These are phyloP conservation scores for Sordariomycetes sp. DNA, from an alignment of 2,329 filamentous ascomycete genomes.

Conservation along the genomic window DNA sequence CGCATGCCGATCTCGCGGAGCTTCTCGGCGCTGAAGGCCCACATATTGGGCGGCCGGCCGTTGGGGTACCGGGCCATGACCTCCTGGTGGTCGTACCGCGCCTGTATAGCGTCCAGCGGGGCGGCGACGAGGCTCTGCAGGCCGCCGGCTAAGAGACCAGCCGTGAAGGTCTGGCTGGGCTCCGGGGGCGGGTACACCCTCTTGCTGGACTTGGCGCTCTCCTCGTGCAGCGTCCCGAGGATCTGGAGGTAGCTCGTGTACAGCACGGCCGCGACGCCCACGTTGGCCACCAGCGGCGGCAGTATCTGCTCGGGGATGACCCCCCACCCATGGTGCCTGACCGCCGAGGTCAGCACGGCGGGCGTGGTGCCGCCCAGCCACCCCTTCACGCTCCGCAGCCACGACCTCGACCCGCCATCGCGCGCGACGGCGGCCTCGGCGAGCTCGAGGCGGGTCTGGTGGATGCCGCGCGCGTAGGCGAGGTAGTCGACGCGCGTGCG, in stretches of 20 bases:
- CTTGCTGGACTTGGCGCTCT: conserved; percentile 43
- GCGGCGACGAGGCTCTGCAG: conserved; percentile 64
- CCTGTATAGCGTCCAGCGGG: conserved; percentile 65
- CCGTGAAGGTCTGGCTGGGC: conserved; percentile 52
- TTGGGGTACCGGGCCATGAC: conserved; percentile 22
- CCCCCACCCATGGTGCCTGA: conserved; percentile 60
- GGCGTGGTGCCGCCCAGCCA: conserved; percentile 56
- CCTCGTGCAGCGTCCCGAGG: conserved; percentile 54
- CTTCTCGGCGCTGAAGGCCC: conserved; percentile 54
- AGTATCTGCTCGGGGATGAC: conserved; percentile 69
- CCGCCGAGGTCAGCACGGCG: conserved; percentile 55
- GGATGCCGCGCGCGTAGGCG: conserved; percentile 43
- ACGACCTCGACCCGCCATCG: conserved; percentile 15
- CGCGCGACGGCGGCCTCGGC: conserved; percentile 21
- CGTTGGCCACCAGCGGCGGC: conserved; percentile 64
- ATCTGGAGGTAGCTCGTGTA: conserved; percentile 69
- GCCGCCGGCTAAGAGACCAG: conserved; percentile 58
- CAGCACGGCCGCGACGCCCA: conserved; percentile 61
- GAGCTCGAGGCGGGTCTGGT: conserved; percentile 31
- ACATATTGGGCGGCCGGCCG: conserved; percentile 51
- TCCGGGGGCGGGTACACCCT: conserved; percentile 61
- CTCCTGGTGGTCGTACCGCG: conserved; percentile 53
- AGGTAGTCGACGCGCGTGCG: conserved; percentile 79
- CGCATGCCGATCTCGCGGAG: conserved; percentile 61
- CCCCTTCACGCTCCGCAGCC: conserved; percentile 30